Conservation (phyloP, 768 basidiomycete genomes). For the Peribolospora kevripleyi region DNA sequence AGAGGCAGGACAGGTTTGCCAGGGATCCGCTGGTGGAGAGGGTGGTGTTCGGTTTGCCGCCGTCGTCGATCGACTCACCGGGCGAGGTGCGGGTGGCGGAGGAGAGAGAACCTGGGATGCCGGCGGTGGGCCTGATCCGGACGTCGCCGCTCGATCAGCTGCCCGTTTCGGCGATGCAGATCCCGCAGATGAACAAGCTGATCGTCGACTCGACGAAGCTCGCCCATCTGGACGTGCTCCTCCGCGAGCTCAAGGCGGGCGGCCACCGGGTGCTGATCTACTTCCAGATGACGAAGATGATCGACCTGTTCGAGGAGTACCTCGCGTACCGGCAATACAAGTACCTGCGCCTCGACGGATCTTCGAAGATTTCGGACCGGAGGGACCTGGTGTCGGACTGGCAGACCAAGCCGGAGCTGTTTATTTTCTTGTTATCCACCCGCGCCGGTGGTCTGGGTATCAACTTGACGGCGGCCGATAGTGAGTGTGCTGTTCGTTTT, state of each 20-base stretch:
- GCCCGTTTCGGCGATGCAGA: slow-evolving; percentile 60
- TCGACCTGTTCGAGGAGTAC: slow-evolving; percentile 98
- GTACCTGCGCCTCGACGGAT: slow-evolving; percentile 20
- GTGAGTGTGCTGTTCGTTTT: not conserved
- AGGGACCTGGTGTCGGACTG: slow-evolving; percentile 98
- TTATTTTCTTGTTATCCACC: slow-evolving; percentile 69
- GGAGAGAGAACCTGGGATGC: slow-evolving; percentile 33
- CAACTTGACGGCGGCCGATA: slow-evolving; percentile 18
- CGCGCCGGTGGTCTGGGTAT: slow-evolving; percentile 73
- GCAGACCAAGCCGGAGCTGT: slow-evolving; percentile 94
- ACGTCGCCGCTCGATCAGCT: slow-evolving; percentile 45
- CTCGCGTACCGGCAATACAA: slow-evolving; percentile 61
- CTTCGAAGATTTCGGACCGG: slow-evolving; percentile 80
- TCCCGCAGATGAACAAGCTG: slow-evolving; percentile 81
- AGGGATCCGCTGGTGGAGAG: slow-evolving; percentile 52
- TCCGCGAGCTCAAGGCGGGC: slow-evolving; percentile 72
- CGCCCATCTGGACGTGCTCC: slow-evolving; percentile 60
- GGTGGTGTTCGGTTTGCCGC: slow-evolving; percentile 62
- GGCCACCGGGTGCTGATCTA: slow-evolving; percentile 89
- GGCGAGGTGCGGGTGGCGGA: slow-evolving; percentile 28
- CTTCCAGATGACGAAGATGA: slow-evolving; percentile 99
- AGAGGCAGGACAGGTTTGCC: slow-evolving; percentile 33
- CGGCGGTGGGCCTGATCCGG: slow-evolving; percentile 41
- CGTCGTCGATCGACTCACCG: slow-evolving; percentile 35
- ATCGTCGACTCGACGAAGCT: slow-evolving; percentile 94